These are phyloP conservation scores for Sideroxylon spinosum DNA, from an alignment of 179 eudicot genomes.

Conservation along the genomic window DNA sequence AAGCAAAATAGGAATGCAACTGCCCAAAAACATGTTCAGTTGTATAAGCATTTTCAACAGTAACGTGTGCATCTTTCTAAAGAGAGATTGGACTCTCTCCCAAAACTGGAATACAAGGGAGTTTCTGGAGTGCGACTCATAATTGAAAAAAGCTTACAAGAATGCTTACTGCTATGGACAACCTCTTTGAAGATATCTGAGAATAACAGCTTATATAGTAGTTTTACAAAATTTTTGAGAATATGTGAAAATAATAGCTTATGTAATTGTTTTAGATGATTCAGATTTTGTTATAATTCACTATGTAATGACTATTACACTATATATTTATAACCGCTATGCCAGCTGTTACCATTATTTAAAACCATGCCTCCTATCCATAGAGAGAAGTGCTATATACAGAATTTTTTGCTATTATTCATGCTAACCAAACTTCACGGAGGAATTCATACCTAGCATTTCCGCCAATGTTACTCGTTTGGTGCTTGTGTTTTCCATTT, in stretches of 20 bases:
- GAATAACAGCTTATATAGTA: too few species aligned
- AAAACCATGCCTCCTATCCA: not conserved
- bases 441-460: conserved; percentile 72
- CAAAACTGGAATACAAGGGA: not conserved
- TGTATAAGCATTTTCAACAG: too few species aligned
- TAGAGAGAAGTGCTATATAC: not conserved
- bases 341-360: too few species aligned
- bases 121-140: not conserved
- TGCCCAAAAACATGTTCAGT: too few species aligned
- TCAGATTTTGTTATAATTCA: too few species aligned
- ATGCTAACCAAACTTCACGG: conserved; percentile 71
- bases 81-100: not conserved
- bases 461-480: conserved; percentile 24
- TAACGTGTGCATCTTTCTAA: not conserved
- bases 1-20: too few species aligned
- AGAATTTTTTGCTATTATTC: conserved; percentile 3
- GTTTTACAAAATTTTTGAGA: too few species aligned
- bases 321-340: too few species aligned
- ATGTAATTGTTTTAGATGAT: too few species aligned
- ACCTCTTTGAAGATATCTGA: not conserved
- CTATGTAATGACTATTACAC: too few species aligned
- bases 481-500: conserved; percentile 25
- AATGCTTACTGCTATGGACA: not conserved
- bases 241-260: too few species aligned
- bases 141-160: not conserved